Evolutionary conservation across 371 early-diverging fungal species (phyloP), one percentile per base, ranked within the genome.

Genomic region (Mortierella sp.): DNA sequence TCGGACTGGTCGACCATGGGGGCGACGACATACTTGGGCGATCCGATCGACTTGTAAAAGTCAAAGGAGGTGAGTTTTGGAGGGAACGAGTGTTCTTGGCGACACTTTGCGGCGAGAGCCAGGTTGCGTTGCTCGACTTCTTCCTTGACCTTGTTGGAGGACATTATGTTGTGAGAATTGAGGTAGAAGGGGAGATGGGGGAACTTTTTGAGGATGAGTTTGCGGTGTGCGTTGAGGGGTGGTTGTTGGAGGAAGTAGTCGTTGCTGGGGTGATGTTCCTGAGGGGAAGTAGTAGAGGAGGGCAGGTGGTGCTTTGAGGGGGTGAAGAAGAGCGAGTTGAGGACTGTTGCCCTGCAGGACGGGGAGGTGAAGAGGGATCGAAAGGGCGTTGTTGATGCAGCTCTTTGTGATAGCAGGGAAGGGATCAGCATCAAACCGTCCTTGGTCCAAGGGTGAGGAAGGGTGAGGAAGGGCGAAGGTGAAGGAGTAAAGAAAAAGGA

Each of bases 1-100:
- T 96, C 97, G 0, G 95, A 95, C 82, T 96, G 97, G 82, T 98
- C 98, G 26, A 97, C 98, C 98, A 98, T 98, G 8, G 98, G 98
- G 0, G 98, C 98, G 21, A 98, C 93, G 48, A 98, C 90, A 80
- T 92, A 89, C 75, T 92, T 92, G 9, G 98, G 95, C 28, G 93
- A 91, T 59, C 92, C 90, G 53, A 98, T 90, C 2, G 91, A 89
- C 82, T 91, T 87, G 89, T 91, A 98, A 80, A 98, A 95, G 46
- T 96, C 98, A 84, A 93, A 98, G 13, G 96, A 95, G 61, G 89
- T 79, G 70, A 95, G 91, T 80, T 97, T 97, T 34, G 79, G 77
- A 5, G 79, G 83, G 72, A 88, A 81, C 70, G 43, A n/a, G 40
- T 86, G 79, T 19, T 75, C 72, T 3, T 73, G 74, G 13, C 59